Evolutionary conservation across 2,329 filamentous ascomycete species (phyloP), one percentile per base, ranked within the genome.

Genomic region (Apiospora saccharicola): DNA sequence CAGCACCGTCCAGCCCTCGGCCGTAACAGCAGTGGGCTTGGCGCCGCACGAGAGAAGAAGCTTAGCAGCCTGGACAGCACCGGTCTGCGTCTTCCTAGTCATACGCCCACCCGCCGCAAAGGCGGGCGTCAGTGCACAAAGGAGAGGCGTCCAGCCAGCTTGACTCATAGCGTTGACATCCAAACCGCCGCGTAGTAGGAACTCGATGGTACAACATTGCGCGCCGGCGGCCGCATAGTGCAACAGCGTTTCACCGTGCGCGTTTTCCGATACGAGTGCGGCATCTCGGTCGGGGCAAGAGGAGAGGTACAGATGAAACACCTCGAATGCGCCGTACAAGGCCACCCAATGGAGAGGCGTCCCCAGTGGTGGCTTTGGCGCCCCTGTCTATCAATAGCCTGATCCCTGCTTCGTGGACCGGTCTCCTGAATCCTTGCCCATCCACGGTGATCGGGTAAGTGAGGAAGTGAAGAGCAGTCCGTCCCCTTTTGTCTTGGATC

Each of bases 101-200:
- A n/a, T n/a, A n/a, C n/a, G n/a, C n/a, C n/a, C n/a, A n/a, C n/a
- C n/a, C n/a, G n/a, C n/a, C n/a, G n/a, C 4, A 13, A 10, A 44
- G 12, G 68, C 71, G 13, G 73, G 77, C 13, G 70, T 53, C 1
- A 81, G 69, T 10, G 79, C 78, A 53, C 79, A 81, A 44, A 79
- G 70, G 24, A 81, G 72, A 7, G 79, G 79, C 14, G 79, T 81
- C 79, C 79, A 81, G 67, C 77, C 75, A 61, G 78, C 77, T 13
- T 68, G 14, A 71, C 73, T 81, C 0, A 34, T 44, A 0, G 68
- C 57, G 64, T 81, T 77, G 41, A 78, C 73, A 64, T 78, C 70
- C 0, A 77, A 26, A 43, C 78, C 76, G 3, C 61, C 64, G 26
- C 34, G 19, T 1, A 76, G 67, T 2, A 77, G 73, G 57, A 73